Conservation (phyloP, 306 rosid genomes). For the Prunus mume region DNA sequence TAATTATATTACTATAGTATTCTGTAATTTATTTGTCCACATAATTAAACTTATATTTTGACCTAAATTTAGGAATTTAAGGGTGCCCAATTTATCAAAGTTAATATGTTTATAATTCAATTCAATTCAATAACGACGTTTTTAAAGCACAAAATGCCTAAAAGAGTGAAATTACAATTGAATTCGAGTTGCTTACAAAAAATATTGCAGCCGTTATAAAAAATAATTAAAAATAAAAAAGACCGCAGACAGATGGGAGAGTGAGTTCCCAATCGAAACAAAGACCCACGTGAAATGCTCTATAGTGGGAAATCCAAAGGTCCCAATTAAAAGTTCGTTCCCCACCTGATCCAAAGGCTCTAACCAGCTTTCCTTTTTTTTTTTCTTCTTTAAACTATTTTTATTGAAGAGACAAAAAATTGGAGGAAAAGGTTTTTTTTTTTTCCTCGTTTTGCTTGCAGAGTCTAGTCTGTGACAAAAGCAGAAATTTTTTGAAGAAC, state of each 20-base stretch:
- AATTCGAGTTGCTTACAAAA: no score
- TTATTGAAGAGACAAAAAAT: background rate
- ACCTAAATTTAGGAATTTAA: no score
- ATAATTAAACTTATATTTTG: no score
- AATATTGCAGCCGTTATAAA: no score
- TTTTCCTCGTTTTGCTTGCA: conserved; percentile 15
- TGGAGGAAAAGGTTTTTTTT: background rate
- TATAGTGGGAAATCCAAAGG: conserved; percentile 34
- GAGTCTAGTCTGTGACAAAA: conserved; percentile 1
- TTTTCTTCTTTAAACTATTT: conserved; percentile 6
- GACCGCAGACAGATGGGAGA: no score
- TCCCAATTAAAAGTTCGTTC: conserved; percentile 37
- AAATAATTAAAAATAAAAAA: no score
- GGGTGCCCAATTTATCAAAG: no score
- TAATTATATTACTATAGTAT: no score
- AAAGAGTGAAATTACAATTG: no score
- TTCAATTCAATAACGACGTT: no score
- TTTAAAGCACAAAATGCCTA: no score
- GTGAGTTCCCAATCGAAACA: background rate
- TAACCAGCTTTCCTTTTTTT: background rate
- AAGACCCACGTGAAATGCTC: background rate
- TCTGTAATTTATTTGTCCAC: fast-evolving
- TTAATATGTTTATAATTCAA: no score
- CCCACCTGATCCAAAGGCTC: conserved; percentile 47
- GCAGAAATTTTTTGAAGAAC: conserved; percentile 18